Evolutionary conservation across 352 stramenopile species (phyloP).

Genomic region (Pythium scleroteichum): DNA sequence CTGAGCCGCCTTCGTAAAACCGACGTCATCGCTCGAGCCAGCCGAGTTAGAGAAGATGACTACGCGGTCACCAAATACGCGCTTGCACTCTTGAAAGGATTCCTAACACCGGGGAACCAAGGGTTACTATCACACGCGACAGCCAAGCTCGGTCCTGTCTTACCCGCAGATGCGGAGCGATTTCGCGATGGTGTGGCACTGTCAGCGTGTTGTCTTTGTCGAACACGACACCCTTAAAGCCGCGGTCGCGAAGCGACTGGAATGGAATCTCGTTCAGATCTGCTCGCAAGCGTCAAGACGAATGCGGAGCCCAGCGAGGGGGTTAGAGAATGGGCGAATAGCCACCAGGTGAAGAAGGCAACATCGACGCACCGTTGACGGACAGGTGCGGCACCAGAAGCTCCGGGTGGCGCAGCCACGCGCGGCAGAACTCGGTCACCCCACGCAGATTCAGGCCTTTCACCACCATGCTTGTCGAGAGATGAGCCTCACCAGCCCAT

Average conservation of each 20-base stretch:
- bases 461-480: constrained; percentile 29
- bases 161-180: constrained; percentile 75
- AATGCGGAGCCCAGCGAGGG: constrained; percentile 10
- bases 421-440: constrained; percentile 81
- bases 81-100: constrained; percentile 71
- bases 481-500: constrained; percentile 11
- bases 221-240: constrained; percentile 94
- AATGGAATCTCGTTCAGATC: constrained; percentile 86
- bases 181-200: constrained; percentile 81
- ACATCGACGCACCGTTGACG: constrained; percentile 52
- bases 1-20: constrained; percentile 72
- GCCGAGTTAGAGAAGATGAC: constrained; percentile 97
- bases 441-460: constrained; percentile 80
- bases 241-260: constrained; percentile 67
- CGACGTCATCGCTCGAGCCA: constrained; percentile 90
- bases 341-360: background rate
- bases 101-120: constrained; percentile 22
- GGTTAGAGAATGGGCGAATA: background rate
- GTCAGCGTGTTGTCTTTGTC: constrained; percentile 99
- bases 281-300: constrained; percentile 8
- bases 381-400: constrained; percentile 83
- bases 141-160: constrained; percentile 33
- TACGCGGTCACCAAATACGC: constrained; percentile 90
- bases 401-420: constrained; percentile 64
- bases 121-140: background rate